These are phyloP conservation scores for Fusarium sp. DNA, from an alignment of 2,329 filamentous ascomycete genomes.

Conservation along the genomic window DNA sequence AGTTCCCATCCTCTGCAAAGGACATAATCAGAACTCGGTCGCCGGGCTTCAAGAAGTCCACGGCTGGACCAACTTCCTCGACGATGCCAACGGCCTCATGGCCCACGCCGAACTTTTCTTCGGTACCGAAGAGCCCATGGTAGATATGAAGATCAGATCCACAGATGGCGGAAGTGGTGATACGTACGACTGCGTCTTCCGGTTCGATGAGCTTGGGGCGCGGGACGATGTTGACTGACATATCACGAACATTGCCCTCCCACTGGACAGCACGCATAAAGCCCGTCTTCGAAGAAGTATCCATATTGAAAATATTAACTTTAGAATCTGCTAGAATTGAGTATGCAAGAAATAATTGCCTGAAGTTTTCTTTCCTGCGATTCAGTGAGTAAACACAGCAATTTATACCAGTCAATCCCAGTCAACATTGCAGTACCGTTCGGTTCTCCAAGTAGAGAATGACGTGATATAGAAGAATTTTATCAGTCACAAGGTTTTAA, in stretches of 20 bases:
- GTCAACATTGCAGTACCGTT: rapidly evolving
- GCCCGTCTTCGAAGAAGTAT: neutral
- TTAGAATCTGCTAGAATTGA: rapidly evolving
- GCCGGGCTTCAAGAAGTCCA: slow-evolving; percentile 4
- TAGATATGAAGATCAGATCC: slow-evolving; percentile 11
- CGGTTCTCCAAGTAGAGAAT: neutral
- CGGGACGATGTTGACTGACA: slow-evolving; percentile 14
- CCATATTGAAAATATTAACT: neutral
- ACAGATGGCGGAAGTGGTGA: slow-evolving; percentile 10
- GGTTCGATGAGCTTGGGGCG: neutral
- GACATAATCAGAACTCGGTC: neutral
- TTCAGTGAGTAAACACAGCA: rapidly evolving
- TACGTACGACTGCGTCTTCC: slow-evolving; percentile 10
- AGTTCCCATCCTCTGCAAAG: neutral
- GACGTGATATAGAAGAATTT: neutral
- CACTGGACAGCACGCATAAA: slow-evolving; percentile 20
- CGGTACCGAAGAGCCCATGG: neutral
- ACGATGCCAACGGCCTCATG: slow-evolving; percentile 6
- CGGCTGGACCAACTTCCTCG: slow-evolving; percentile 8
- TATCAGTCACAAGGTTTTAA: neutral
- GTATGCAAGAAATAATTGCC: rapidly evolving
- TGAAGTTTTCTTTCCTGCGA: rapidly evolving
- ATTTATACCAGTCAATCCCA: neutral
- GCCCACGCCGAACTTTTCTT: neutral
- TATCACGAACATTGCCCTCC: slow-evolving; percentile 13